Base-by-base conservation (phyloP, 202 grass and related monocot species). In the Bolboschoenoplectus hybrid region DNA sequence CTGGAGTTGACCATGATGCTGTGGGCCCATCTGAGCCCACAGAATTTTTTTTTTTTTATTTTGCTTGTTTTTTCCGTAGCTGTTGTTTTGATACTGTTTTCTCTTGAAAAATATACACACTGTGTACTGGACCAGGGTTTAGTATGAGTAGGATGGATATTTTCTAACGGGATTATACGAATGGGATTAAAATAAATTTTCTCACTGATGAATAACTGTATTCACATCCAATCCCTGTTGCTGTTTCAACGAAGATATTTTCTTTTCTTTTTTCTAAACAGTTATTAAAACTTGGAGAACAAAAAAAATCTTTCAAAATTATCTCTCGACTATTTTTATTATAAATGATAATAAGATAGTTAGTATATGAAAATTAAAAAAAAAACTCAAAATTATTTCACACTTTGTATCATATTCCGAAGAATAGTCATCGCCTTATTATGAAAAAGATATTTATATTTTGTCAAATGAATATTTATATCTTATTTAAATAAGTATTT, bases 1-100 rank as follows among this genome's bases (percentile, higher is more conserved):
- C 39, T 82, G 14, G 40, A 84, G 81, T 68, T 83, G 63, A 70
- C 64, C 46, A 66, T 7, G 52, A 41, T 79, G 52, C 52, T n/a
- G 55, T 66, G 47, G 39, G 19, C 81, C 1, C 38, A 10, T 52
- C 9, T 56, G 55, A 58, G 26, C 12, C 12, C 10, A 58, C 55
- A 58, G 14, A 58, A 47, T 50, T 20, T 11, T 74, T 74, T 10
- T 74, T 47, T 73, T 5, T 43, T 69, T 40, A 0, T 34, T 41
- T 40, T 16, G 2, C 13, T 41, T 17, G 9, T 71, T 10, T 7
- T 71, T 26, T 20, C 16, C 36, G 19, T 72, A 12, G 5, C 20
- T 72, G 41, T 72, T 8, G 74, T 77, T 77, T 56, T 8, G 26
- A 36, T 77, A 77, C 74, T 39, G 70, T 38, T 77, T 75, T 8